Conservation (phyloP, 345 rosid species). For the Eucalyptus cloeziana region DNA sequence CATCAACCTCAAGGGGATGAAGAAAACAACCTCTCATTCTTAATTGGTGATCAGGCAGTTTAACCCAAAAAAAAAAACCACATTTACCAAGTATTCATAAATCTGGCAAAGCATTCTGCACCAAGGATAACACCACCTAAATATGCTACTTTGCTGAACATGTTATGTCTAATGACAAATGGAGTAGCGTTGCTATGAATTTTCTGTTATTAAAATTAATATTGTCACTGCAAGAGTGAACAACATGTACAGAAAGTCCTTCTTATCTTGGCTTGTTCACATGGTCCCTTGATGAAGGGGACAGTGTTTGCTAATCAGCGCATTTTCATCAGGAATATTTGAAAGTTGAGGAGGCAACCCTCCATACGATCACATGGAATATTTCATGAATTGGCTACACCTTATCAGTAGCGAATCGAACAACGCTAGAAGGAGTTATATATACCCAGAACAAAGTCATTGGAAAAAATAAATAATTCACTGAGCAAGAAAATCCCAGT, state of each 20-base stretch:
- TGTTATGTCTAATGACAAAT: neutral
- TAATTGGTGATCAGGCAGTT: neutral
- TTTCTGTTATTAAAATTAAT: neutral
- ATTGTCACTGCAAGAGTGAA: neutral
- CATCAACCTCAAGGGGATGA: neutral
- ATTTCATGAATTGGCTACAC: neutral
- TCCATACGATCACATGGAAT: neutral
- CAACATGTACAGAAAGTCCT: neutral
- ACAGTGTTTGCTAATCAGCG: neutral
- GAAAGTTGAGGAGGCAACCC: neutral
- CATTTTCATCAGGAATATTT: neutral
- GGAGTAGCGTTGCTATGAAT: neutral
- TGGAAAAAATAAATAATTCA: neutral
- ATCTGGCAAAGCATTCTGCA: neutral
- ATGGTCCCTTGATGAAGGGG: neutral
- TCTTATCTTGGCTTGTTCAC: neutral
- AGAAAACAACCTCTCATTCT: neutral
- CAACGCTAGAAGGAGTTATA: neutral
- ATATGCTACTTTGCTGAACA: neutral
- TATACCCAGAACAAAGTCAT: neutral
- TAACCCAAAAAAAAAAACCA: neutral
- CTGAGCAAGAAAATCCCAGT: neutral
- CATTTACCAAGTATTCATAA: neutral
- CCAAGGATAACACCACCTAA: neutral
- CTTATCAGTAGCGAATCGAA: neutral